Percentiles rank a stretch among this genome's conserved stretches.
These are phyloP conservation scores for Dothiorella sarmentorum DNA, from an alignment of 2,329 filamentous ascomycete species.

Conservation along the genomic window DNA sequence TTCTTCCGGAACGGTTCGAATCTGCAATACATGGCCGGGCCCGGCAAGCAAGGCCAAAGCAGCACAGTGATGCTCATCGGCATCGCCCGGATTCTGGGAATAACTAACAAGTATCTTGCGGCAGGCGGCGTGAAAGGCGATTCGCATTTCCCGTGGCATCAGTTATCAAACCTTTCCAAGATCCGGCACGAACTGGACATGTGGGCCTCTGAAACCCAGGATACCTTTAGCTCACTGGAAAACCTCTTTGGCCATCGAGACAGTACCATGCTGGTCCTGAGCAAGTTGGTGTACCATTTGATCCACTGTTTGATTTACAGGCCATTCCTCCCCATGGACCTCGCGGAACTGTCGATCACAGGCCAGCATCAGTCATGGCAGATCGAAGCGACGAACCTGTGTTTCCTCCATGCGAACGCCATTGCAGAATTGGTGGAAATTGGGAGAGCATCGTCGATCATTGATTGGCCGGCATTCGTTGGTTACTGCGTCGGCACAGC, in stretches of 20 bases:
- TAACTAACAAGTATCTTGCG: conserved; percentile 79
- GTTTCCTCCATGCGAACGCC: conserved; percentile 81
- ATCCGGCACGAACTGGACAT: conserved; percentile 81
- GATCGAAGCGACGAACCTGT: conserved; percentile 84
- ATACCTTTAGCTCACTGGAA: conserved; percentile 73
- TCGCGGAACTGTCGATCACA: conserved; percentile 73
- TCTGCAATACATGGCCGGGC: conserved; percentile 66
- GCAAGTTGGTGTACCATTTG: conserved; percentile 83
- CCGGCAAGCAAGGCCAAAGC: conserved; percentile 68
- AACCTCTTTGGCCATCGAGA: conserved; percentile 73
- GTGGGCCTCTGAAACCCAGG: conserved; percentile 78
- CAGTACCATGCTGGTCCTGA: conserved; percentile 73
- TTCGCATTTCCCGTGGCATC: conserved; percentile 88
- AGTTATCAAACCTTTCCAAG: conserved; percentile 78
- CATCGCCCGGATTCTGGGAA: conserved; percentile 76
- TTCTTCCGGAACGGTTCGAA: conserved; percentile 79
- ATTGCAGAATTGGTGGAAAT: conserved; percentile 76
- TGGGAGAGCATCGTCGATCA: conserved; percentile 67
- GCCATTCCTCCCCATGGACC: conserved; percentile 79
- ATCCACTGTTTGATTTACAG: conserved; percentile 85
- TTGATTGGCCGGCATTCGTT: conserved; percentile 84
- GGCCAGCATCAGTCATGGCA: conserved; percentile 91
- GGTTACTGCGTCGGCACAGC: conserved; percentile 85
- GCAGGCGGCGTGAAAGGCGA: conserved; percentile 84
- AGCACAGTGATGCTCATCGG: conserved; percentile 80